A percentile compares a stretch with the other conserved stretches of the same genome.
Evolutionary conservation across 805 yeast species (phyloP).

Genomic region (Ogataea nonfermentans): DNA sequence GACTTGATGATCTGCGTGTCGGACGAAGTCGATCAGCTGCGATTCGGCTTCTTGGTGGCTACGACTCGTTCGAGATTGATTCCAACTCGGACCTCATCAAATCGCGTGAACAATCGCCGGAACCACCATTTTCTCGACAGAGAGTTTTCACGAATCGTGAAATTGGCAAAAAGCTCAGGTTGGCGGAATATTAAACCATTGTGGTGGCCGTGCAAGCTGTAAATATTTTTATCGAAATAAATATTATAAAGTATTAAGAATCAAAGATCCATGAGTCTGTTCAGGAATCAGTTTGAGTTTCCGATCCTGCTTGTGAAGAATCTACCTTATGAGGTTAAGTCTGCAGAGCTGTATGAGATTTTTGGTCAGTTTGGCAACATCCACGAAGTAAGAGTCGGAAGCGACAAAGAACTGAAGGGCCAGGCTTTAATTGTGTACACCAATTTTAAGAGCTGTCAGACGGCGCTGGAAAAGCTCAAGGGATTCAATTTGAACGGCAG

Average conservation of each 20-base stretch:
- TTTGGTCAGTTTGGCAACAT: constrained; percentile 57
- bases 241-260: background rate
- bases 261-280: constrained; percentile 9
- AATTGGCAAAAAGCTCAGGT: constrained; percentile 61
- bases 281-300: constrained; percentile 26
- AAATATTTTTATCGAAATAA: background rate
- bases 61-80: constrained; percentile 74
- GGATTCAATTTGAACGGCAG: constrained; percentile 61
- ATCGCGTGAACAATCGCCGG: constrained; percentile 59
- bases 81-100: constrained; percentile 54
- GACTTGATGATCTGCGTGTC: constrained; percentile 19
- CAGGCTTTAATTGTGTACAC: constrained; percentile 56
- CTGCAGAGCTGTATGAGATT: constrained; percentile 47
- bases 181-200: constrained; percentile 53
- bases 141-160: constrained; percentile 40
- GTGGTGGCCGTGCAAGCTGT: no score
- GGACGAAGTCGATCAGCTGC: constrained; percentile 29
- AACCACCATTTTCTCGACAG: constrained; percentile 39
- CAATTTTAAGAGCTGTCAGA: constrained; percentile 44
- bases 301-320: constrained; percentile 51
- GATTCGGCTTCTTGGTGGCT: constrained; percentile 65
- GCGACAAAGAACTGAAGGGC: constrained; percentile 41
- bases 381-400: constrained; percentile 49
- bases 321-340: constrained; percentile 49
- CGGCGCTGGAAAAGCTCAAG: constrained; percentile 52